A percentile compares a stretch with the other conserved stretches of the same genome.
These are phyloP conservation scores for Ceratopteris richardii DNA, from an alignment of 75 land plant species.

Conservation along the genomic window DNA sequence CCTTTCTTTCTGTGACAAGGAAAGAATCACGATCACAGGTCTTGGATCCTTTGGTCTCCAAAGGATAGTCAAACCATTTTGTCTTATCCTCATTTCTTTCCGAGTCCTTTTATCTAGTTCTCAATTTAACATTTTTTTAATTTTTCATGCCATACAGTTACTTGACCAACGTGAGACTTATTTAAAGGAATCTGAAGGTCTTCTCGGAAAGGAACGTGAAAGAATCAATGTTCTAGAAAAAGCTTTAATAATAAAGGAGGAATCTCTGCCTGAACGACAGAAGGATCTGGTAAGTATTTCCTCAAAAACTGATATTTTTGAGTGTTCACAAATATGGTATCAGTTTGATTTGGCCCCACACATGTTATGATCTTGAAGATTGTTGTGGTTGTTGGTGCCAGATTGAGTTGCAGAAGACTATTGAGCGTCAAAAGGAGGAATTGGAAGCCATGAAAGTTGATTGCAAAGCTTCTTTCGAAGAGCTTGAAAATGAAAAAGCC, in stretches of 20 bases:
- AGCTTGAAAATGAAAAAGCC: conserved; percentile 30
- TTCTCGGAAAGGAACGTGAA: conserved; percentile 14
- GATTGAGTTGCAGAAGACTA: conserved; percentile 45
- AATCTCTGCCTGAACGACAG: conserved; percentile 17
- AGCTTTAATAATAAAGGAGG: conserved; percentile 21
- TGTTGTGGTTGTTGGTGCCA: conserved; percentile 13
- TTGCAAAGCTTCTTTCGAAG: conserved; percentile 33
- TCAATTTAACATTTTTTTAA: too few relatives aligned
- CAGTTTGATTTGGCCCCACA: background rate
- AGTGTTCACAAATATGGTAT: background rate
- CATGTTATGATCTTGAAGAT: too few relatives aligned
- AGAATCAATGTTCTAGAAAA: conserved; percentile 21
- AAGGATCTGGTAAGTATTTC: conserved; percentile 14
- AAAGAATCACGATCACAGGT: too few relatives aligned
- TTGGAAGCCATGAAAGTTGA: conserved; percentile 35
- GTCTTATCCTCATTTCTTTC: too few relatives aligned
- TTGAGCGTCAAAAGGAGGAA: conserved; percentile 30
- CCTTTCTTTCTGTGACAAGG: too few relatives aligned
- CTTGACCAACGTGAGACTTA: conserved; percentile 23
- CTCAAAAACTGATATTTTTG: background rate
- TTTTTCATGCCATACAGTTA: too few relatives aligned
- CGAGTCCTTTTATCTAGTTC: too few relatives aligned
- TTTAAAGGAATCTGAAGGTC: conserved; percentile 17
- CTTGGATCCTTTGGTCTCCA: too few relatives aligned
- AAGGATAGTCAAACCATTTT: too few relatives aligned